Base-by-base conservation (phyloP, 495 filamentous ascomycete genomes). In the Trichocladium antarcticum region DNA sequence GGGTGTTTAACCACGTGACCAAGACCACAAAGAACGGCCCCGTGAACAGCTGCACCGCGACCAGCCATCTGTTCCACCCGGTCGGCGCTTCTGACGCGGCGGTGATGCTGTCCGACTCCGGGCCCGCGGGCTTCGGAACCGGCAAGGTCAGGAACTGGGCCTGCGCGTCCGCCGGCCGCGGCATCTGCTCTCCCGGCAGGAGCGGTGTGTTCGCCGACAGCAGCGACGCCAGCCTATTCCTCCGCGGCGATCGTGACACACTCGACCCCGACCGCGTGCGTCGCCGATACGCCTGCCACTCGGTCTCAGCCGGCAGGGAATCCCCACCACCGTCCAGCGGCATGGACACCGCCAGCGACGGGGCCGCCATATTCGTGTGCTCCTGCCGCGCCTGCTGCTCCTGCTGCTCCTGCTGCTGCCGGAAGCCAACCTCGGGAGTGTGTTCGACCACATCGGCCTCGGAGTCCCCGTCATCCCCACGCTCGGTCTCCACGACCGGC, bases 31-130 rank as follows among this genome's bases (percentile, higher is more conserved):
- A 95, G 21, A 92, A 70, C 0, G 93, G 93, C 0, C 88, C 89
- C 0, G 83, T 86, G 64, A 96, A 86, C 45, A 89, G 76, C 59
- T 99, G 93, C 19, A 89, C 63, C 7, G 77, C 74, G 34, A 94
- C 72, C 5, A 99, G 79, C 89, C 92, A 96, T 35, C 87, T 81
- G 58, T 89, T 93, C 86, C 89, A 95, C 40, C 81, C 78, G 42
- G 74, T 69, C 1, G 69, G 60, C 3, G 62, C 58, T 19, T 64
- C 61, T 0, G 52, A 54, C 6, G 51, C 37, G 0, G 53, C 39
- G 3, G 57, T 63, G 20, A 58, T 51, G 24, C 37, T 49, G 35
- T 65, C 64, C 17, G 41, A 49, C 24, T 45, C 64, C 4, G 46
- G 40, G 16, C 51, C 56, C 9, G 53, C 37, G 15, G 62, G 54